A percentile compares a stretch with the other conserved stretches of the same genome.
phyloP scores from a whole-genome alignment of 352 stramenopile species.

The Pythium biforme region DNA sequence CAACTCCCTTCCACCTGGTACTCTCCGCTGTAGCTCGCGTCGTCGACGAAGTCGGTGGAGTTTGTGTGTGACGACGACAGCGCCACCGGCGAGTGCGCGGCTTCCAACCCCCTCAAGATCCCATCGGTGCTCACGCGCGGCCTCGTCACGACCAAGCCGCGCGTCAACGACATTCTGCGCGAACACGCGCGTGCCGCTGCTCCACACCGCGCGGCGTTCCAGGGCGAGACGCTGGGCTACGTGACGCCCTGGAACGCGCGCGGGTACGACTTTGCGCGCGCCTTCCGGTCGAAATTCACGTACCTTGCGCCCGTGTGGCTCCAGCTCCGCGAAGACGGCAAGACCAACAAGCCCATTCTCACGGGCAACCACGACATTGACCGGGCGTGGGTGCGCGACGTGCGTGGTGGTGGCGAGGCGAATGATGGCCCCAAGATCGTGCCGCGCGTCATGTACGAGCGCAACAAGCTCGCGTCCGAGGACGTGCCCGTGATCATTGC shows the following conservation, averaged over 20 bases:
- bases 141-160: conserved; percentile 52
- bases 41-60: neutral
- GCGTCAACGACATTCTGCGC: conserved; percentile 40
- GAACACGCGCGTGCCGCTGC: conserved; percentile 33
- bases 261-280: conserved; percentile 71
- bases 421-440: conserved; percentile 49
- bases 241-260: conserved; percentile 81
- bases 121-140: conserved; percentile 44
- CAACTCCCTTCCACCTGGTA: too few species aligned
- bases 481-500: conserved; percentile 60
- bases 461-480: conserved; percentile 47
- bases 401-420: conserved; percentile 22
- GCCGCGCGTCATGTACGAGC: conserved; percentile 78
- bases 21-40: conserved; percentile 11
- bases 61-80: conserved; percentile 1
- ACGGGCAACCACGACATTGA: conserved; percentile 78
- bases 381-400: conserved; percentile 44
- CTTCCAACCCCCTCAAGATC: too few species aligned
- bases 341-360: conserved; percentile 45
- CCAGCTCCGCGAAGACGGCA: conserved; percentile 59
- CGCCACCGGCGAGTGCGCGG: conserved; percentile 28
- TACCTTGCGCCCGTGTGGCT: conserved; percentile 83
- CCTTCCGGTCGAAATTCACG: conserved; percentile 72
- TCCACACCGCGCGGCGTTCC: conserved; percentile 24
- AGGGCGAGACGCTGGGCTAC: conserved; percentile 65